These are phyloP conservation scores for Clarireedia monteithiana DNA, from an alignment of 2,329 filamentous ascomycete species.

Conservation along the genomic window DNA sequence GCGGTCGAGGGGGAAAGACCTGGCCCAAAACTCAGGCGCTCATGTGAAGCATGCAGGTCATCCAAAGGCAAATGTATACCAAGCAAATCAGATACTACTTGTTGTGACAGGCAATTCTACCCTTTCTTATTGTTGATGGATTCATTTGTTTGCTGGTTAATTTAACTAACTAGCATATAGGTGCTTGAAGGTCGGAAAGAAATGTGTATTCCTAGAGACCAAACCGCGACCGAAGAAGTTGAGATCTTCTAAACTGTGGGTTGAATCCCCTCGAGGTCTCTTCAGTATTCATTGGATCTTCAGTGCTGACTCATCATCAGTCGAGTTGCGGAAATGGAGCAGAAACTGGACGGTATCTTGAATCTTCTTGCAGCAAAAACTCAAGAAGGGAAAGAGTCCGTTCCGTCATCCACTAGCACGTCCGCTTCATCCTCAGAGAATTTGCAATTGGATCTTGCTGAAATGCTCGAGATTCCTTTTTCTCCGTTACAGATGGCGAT, in stretches of 20 bases:
- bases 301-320: constrained; percentile 12
- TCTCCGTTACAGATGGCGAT: not conserved
- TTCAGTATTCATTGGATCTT: not conserved
- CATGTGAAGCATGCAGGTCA: constrained; percentile 46
- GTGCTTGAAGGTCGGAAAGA: constrained; percentile 13
- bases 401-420: not conserved
- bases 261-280: not conserved
- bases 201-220: constrained; percentile 40
- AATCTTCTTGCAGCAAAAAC: constrained; percentile 11
- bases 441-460: not conserved
- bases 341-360: constrained; percentile 24
- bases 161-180: not conserved
- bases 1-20: not conserved
- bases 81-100: constrained; percentile 36
- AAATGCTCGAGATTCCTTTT: not conserved
- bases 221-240: constrained; percentile 41
- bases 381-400: constrained; percentile 10
- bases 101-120: constrained; percentile 47
- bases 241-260: constrained; percentile 38
- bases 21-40: constrained; percentile 11
- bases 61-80: constrained; percentile 47
- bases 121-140: constrained; percentile 30
- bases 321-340: constrained; percentile 29
- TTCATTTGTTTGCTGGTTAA: constrained; percentile 37
- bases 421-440: not conserved